Base-by-base conservation (phyloP, 2,329 filamentous ascomycete genomes). In the Ceratocystis destructans region DNA sequence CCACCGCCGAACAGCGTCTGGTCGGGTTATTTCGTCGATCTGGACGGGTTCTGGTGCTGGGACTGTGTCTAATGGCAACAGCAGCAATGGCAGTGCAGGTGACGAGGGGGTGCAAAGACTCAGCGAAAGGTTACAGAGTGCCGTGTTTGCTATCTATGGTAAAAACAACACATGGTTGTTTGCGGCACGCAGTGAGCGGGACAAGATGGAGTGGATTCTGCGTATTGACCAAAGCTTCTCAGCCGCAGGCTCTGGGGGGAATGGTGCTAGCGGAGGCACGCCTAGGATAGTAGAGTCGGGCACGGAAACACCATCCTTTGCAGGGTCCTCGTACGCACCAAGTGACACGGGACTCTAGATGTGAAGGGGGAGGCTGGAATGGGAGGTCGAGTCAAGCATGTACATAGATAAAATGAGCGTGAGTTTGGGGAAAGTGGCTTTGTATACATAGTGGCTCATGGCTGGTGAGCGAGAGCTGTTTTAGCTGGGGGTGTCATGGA, bases 181-280 rank as follows among this genome's bases (percentile, higher is more conserved):
- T 75, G 90, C 91, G 15, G 89, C 91, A 28, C 82, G 91, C 67
- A 93, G 86, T 71, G 93, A 96, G 77, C 83, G 87, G 62, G 92
- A 96, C 75, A 96, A 96, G 79, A 87, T 92, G 71, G 94, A 97
- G 74, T 99, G 94, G 94, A 96, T 99, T 71, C 83, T 95, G 75
- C 87, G 88, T 72, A 90, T 99, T 71, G 94, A 99, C 76, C 88
- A 96, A 79, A 89, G 87, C 64, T 84, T 82, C 70, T 17, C 53
- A 57, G 75, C 82, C 71, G 78, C 80, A 45, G 61, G 59, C 45
- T 7, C 20, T 31, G 10, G 65, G 41, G 33, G 37, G 10, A 48
- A 61, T 33, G 20, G 45, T 12, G 25, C 5, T 4, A 5, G 25
- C 20, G 45, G n/a, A n/a, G 25, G 37, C 7, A 20, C 33, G 20